Evolutionary conservation across 2,329 filamentous ascomycete species (phyloP).

Genomic region (Epichloe coenophiala): DNA sequence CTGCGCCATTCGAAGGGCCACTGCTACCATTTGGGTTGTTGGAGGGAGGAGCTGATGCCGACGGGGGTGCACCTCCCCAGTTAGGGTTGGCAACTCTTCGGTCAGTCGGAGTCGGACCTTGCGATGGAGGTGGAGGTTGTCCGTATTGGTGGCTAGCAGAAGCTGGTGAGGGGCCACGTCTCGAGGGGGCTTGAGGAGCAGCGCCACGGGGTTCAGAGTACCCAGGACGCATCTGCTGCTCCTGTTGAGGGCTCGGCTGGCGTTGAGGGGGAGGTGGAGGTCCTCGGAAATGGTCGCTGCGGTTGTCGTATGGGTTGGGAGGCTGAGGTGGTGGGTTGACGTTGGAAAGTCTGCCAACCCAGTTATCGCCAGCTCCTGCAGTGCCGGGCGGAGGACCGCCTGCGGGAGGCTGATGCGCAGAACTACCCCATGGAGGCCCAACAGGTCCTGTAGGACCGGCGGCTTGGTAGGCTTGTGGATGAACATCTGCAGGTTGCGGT

Average conservation of each 20-base stretch:
- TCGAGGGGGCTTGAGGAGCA: conserved; percentile 25
- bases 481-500: conserved; percentile 89
- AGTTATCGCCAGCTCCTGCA: conserved; percentile 39
- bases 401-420: conserved; percentile 41
- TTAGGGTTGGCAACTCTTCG: conserved; percentile 48
- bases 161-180: conserved; percentile 35
- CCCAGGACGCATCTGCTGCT: conserved; percentile 41
- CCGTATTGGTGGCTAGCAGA: conserved; percentile 29
- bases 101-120: conserved; percentile 34
- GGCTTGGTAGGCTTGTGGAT: conserved; percentile 85
- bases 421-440: conserved; percentile 80
- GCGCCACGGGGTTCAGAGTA: conserved; percentile 38
- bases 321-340: conserved; percentile 65
- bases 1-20: conserved; percentile 38
- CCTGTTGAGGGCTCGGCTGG: conserved; percentile 64
- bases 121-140: conserved; percentile 27
- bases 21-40: conserved; percentile 22
- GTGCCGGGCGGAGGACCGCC: conserved; percentile 51
- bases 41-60: conserved; percentile 23
- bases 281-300: conserved; percentile 48
- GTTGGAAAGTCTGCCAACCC: conserved; percentile 58
- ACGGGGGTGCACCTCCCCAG: conserved; percentile 41
- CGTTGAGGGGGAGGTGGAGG: conserved; percentile 53
- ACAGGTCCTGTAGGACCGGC: conserved; percentile 68
- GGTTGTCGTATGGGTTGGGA: conserved; percentile 70